Base-by-base conservation (phyloP, 78 protist species). In the Speleostelium caveatum region DNA sequence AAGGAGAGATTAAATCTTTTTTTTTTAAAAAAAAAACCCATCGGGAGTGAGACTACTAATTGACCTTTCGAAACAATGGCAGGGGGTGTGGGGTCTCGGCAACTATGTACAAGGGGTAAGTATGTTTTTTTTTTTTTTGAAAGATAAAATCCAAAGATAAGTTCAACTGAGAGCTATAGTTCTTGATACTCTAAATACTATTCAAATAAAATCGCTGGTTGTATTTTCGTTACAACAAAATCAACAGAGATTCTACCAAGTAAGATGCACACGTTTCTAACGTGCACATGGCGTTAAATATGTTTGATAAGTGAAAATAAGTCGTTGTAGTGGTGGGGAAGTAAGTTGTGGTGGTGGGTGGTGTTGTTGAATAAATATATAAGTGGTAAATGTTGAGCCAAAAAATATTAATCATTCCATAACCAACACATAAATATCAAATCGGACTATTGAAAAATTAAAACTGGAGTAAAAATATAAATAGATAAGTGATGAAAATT, bases 181-280 rank as follows among this genome's bases (percentile, higher is more conserved):
- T 69, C 38, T 19, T 33, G 36, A 32, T 28, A 38, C 67, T 80
- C 90, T 38, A n/a, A 36, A 6, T 16, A 38, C 78, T n/a, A 69
- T 36, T 51, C 79, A 80, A 80, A 80, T 80, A 80, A 42, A 80
- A 69, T 59, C 72, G 90, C 90, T 80, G 78, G 90, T 80, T 80
- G 90, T 80, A 59, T 41, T 80, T 62, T 80, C 90, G 90, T 80
- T 80, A 80, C 38, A 69, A 80, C 90, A 80, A 80, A 80, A 80
- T 80, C 90, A 80, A 80, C 90, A 80, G 90, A 69, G 72, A 41
- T 80, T 80, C 67, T 80, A 80, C 90, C 90, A 80, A 80, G 28
- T 69, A 60, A 65, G 49, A 58, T 58, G 39, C 14, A 12, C 3
- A 59, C 19, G 19, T 56, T 35, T 73, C 28, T 4, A 35, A 56